Evolutionary conservation across 2,329 filamentous ascomycete genomes (phyloP).

Genomic region (Teratosphaeria gauchensis): DNA sequence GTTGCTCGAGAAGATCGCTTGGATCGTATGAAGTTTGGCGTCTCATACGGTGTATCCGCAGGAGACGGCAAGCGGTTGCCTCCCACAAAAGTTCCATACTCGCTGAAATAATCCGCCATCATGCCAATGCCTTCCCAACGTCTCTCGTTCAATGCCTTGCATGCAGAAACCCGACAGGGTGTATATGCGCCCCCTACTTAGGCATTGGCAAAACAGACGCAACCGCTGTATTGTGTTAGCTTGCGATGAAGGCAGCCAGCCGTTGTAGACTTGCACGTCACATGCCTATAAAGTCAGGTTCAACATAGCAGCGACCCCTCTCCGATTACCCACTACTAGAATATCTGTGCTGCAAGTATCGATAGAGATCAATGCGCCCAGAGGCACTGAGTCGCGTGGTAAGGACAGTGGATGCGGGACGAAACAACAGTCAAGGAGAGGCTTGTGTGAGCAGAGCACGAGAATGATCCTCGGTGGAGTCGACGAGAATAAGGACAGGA

Average conservation of each 20-base stretch:
- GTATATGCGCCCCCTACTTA: not conserved
- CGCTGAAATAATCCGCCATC: slow-evolving; percentile 38
- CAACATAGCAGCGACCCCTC: not conserved
- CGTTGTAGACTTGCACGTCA: not conserved
- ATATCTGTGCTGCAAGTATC: not conserved
- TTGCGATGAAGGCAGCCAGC: not conserved
- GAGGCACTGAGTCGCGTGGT: not conserved
- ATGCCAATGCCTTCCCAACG: not conserved
- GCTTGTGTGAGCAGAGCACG: not conserved
- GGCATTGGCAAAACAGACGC: not conserved
- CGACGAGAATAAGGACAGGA: not conserved
- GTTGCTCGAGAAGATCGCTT: slow-evolving; percentile 51
- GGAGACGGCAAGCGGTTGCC: slow-evolving; percentile 58
- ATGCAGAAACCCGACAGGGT: not conserved
- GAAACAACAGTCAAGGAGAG: not conserved
- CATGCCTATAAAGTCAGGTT: not conserved
- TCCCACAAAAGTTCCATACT: slow-evolving; percentile 36
- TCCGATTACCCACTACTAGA: not conserved
- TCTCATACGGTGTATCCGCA: slow-evolving; percentile 61
- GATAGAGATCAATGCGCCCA: not conserved
- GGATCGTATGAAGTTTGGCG: slow-evolving; percentile 44
- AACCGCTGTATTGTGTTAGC: not conserved
- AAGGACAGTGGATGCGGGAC: not conserved
- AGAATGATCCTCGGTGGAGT: not conserved
- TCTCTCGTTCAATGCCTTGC: not conserved